A percentile compares a stretch with the other conserved stretches of the same genome.
These are phyloP conservation scores for Aspergillus oerlinghausenensis DNA, from an alignment of 2,329 filamentous ascomycete genomes.

Conservation along the genomic window DNA sequence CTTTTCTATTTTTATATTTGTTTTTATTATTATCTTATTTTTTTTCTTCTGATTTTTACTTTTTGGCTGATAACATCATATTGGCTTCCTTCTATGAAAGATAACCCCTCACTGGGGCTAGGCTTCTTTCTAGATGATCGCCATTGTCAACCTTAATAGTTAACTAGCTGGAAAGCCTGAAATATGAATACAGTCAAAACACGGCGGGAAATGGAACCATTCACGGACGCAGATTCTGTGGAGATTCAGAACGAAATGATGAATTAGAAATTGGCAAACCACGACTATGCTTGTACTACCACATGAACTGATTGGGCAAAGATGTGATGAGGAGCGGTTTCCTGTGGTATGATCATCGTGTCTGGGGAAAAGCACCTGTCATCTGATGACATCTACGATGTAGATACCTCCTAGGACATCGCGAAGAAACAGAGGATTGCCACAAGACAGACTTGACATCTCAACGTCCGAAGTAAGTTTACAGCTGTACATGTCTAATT, in stretches of 20 bases:
- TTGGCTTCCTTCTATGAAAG: background rate
- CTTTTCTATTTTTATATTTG: no score
- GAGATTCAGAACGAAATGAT: background rate
- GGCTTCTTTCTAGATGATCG: constrained; percentile 9
- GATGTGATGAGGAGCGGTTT: background rate
- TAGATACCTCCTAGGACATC: no score
- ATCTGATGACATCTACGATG: constrained; percentile 13
- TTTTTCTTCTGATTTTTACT: no score
- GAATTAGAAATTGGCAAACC: background rate
- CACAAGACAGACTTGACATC: background rate
- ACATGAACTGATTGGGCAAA: background rate
- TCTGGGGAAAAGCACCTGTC: constrained; percentile 10
- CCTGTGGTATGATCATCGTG: background rate
- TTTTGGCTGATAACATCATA: background rate
- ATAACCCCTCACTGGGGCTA: background rate
- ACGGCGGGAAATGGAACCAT: background rate
- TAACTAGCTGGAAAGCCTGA: constrained; percentile 2
- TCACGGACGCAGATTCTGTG: background rate
- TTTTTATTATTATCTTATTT: no score
- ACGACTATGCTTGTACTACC: background rate
- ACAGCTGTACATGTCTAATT: background rate
- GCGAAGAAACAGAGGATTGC: background rate
- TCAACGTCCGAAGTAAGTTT: background rate
- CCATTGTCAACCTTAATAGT: constrained; percentile 11
- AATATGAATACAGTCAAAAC: background rate